A percentile compares a stretch with the other conserved stretches of the same genome.
Evolutionary conservation across 495 filamentous ascomycete genomes (phyloP).

Genomic region (Lichina pygmaea): DNA sequence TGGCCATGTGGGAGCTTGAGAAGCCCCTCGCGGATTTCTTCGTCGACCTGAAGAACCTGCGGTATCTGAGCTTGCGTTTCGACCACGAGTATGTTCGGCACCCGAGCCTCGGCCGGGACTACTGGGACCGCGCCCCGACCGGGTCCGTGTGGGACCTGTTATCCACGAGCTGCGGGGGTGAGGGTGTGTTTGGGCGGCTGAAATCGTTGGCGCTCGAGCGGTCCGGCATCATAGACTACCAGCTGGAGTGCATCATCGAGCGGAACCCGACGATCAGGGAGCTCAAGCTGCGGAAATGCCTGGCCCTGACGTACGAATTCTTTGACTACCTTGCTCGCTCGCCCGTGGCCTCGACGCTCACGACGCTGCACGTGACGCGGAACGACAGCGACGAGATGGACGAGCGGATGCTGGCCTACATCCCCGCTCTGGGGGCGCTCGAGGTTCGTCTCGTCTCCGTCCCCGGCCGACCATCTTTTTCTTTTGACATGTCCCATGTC

Average conservation of each 20-base stretch:
- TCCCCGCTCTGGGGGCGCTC: slow-evolving; percentile 3
- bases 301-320: slow-evolving; percentile 2
- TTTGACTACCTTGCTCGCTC: slow-evolving; percentile 7
- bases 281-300: slow-evolving; percentile 5
- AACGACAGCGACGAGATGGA: slow-evolving; percentile 4
- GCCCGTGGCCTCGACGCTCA: slow-evolving; percentile 2
- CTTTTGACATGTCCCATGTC: not conserved
- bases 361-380: slow-evolving; percentile 4
- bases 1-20: slow-evolving; percentile 1
- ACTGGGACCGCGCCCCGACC: slow-evolving; percentile 1
- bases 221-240: not conserved
- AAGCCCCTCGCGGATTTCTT: not conserved
- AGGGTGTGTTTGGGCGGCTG: slow-evolving; percentile 4
- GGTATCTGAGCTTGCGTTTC: slow-evolving; percentile 6
- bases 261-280: not conserved
- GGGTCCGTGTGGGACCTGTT: not conserved
- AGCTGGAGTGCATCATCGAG: slow-evolving; percentile 2
- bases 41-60: slow-evolving; percentile 3
- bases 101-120: not conserved
- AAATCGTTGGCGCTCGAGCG: slow-evolving; percentile 2
- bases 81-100: slow-evolving; percentile 5
- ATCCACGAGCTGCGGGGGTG: not conserved
- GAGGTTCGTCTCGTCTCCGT: slow-evolving; percentile 10
- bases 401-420: slow-evolving; percentile 4
- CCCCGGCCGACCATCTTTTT: slow-evolving; percentile 16